Base-by-base conservation (phyloP, 1,284 basidiomycete species). In the Rhodotorula mucilaginosa region DNA sequence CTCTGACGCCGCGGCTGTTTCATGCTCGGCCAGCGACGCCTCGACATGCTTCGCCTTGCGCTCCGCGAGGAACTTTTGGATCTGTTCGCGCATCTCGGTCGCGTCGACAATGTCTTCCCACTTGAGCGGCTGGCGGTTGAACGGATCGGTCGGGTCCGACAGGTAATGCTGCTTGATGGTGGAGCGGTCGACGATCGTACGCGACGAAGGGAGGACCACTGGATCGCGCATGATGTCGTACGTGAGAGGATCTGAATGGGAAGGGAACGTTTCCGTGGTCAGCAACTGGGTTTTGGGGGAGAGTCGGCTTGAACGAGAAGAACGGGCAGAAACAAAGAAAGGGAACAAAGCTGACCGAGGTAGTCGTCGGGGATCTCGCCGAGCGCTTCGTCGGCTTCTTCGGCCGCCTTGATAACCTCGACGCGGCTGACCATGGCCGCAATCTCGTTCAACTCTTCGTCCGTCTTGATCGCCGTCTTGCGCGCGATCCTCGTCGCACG, bases 351-450 rank as follows among this genome's bases (percentile, higher is more conserved):
- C 79, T n/a, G 75, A 93, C 93, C 93, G 67, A 95, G 81, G 85
- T 90, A 99, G 80, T 99, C 96, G 70, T 99, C 97, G 0, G 97
- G 97, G 59, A 97, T 84, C 49, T 99, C 96, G 51, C 93, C 91
- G 66, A 94, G 82, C 78, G 99, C 96, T 60, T 95, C 93, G 56
- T 83, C 83, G 79, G 98, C 97, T 70, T 85, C 85, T 19, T 89
- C 91, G 75, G 92, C 89, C 21, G 85, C 85, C 80, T 89, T 91
- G 69, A 88, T 87, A 77, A 89, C 89, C 81, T 99, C 97, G 1
- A 97, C 93, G 79, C 89, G 90, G 57, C 84, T 84, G 7, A 93
- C 88, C 80, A 99, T 92, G 31, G 84, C 78, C 51, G 85, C 80
- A 61, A 98, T 84, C 77, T 87, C 85, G 66, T 88, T 86, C 23